These are phyloP conservation scores for Chytridiales sp. DNA, from an alignment of 371 early-diverging fungal species.

Conservation along the genomic window DNA sequence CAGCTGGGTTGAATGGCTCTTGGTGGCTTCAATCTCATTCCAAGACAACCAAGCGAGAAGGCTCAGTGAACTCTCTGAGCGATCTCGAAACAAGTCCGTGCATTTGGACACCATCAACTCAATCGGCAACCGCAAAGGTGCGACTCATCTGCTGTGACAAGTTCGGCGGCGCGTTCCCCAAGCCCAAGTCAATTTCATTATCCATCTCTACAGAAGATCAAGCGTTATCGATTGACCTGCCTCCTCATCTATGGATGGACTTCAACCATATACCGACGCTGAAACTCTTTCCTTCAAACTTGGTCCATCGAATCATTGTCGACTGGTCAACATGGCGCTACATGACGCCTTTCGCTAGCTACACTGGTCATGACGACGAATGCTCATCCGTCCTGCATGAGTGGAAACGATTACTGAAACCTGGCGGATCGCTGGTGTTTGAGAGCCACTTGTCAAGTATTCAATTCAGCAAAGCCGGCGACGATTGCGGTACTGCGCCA, in stretches of 20 bases:
- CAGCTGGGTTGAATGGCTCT: too few relatives aligned
- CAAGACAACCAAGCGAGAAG: too few relatives aligned
- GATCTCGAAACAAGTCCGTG: too few relatives aligned
- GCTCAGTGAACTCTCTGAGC: too few relatives aligned
- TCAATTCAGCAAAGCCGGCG: background rate
- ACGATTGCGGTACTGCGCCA: background rate
- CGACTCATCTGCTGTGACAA: too few relatives aligned
- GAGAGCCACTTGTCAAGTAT: conserved; percentile 10
- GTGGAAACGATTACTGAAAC: conserved; percentile 18
- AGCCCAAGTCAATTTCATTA: too few relatives aligned
- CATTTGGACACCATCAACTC: too few relatives aligned
- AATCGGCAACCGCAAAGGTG: too few relatives aligned
- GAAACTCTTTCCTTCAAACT: conserved; percentile 10
- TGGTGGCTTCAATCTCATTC: too few relatives aligned
- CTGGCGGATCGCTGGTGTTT: conserved; percentile 10
- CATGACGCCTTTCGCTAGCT: conserved; percentile 18
- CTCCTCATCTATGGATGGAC: conserved; percentile 32
- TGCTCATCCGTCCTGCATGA: background rate
- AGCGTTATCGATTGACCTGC: background rate
- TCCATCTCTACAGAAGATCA: background rate
- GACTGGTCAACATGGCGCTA: conserved; percentile 43
- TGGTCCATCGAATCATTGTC: conserved; percentile 22
- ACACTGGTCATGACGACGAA: background rate
- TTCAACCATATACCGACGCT: conserved; percentile 29
- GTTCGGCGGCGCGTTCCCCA: conserved; percentile 31